phyloP scores from a whole-genome alignment of 2,329 filamentous ascomycete species.

The Plenodomus tracheiphilus region DNA sequence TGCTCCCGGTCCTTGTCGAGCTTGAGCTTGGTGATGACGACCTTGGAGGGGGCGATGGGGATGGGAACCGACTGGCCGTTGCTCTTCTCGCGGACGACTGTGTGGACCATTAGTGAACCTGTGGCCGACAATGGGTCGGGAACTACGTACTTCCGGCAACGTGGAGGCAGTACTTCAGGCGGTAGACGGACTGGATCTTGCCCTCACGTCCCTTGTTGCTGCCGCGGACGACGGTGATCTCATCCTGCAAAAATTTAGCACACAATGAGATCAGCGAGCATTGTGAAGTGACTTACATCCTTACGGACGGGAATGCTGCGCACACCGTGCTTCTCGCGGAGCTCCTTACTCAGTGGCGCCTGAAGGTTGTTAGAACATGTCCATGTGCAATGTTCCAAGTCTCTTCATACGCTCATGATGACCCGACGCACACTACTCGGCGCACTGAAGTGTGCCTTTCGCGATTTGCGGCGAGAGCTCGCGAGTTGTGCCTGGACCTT shows the following conservation, averaged over 20 bases:
- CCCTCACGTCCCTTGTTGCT: conserved; percentile 97
- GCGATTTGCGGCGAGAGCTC: conserved; percentile 96
- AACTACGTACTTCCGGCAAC: conserved; percentile 69
- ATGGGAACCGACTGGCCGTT: conserved; percentile 95
- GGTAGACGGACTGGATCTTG: conserved; percentile 91
- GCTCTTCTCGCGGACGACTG: conserved; percentile 91
- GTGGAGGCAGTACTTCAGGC: conserved; percentile 88
- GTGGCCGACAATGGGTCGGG: background rate
- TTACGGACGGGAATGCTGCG: conserved; percentile 89
- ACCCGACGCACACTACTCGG: conserved; percentile 91
- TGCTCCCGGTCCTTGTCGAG: conserved; percentile 91
- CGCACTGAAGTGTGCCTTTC: conserved; percentile 96
- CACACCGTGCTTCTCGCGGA: conserved; percentile 99
- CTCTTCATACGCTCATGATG: conserved; percentile 80
- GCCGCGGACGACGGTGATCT: conserved; percentile 90
- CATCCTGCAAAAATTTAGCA: conserved; percentile 56
- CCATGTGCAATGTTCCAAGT: conserved; percentile 55
- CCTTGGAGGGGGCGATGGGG: conserved; percentile 94
- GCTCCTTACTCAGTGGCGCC: conserved; percentile 67
- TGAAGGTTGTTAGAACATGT: conserved; percentile 39
- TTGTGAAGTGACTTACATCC: conserved; percentile 59
- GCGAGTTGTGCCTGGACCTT: conserved; percentile 67
- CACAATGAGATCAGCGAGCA: conserved; percentile 9
- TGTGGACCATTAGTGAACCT: conserved; percentile 23
- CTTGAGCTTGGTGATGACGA: conserved; percentile 98